Evolutionary conservation across 2,329 filamentous ascomycete genomes (phyloP), one percentile per base, ranked within the genome.

Genomic region (Beauveria sp.): DNA sequence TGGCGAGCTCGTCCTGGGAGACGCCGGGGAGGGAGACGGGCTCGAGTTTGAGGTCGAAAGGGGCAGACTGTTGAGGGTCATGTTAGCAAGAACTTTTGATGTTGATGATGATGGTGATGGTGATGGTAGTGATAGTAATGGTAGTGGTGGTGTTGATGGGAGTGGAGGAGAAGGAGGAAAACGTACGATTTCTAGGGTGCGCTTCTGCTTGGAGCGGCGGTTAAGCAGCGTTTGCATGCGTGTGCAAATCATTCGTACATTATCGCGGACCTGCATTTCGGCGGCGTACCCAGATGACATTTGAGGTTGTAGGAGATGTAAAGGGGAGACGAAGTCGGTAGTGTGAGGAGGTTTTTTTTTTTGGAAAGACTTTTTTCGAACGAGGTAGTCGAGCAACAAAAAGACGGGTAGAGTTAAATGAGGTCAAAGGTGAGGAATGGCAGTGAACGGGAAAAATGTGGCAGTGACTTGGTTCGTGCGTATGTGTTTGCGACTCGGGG

Each of bases 1-100:
- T 73, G 38, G 74, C 69, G 65, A 83, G 74, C 83, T 87, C 82
- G 66, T 85, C 81, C 65, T 83, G 77, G 51, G 80, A 81, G 47
- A 86, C 74, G 45, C 83, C 84, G 2, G 82, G 81, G 16, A 86
- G 72, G 49, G 72, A 72, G 46, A 80, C 74, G n/a, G 76, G 72
- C 67, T 84, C 81, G 62, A 78, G 79, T 68, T 81, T 80, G 67
- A 86, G 81, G 69, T 85, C 77, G 71, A 83, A 86, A 0, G 84
- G 84, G 10, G 78, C 78, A 55, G 82, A 85, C 83, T 86, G 63
- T 20, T n/a, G n/a, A 49, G 26, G n/a, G n/a, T 3, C 54, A 26
- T 52, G 65, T 72, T 65, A 71, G 72, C 20, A 10, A 24, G n/a
- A 5, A n/a, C 14, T 24, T 7, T n/a, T 10, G n/a, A 42, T 53